Conservation (phyloP, 495 filamentous ascomycete species). For the Hyaloscypha bicolor region DNA sequence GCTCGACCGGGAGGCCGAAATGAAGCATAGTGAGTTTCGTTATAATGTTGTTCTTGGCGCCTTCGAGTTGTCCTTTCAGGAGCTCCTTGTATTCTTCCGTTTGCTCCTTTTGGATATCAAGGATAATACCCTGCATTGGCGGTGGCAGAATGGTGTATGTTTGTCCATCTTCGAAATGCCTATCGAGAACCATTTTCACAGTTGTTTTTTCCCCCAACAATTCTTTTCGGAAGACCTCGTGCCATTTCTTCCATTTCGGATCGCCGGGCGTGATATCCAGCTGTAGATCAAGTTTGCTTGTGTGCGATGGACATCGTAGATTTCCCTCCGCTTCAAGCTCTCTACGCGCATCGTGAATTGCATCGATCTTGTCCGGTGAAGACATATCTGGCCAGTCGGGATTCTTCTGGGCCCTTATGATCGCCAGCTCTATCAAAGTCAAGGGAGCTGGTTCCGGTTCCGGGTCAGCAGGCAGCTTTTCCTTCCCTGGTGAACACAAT, state of each 20-base stretch:
- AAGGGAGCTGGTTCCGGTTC: background rate
- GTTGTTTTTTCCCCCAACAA: background rate
- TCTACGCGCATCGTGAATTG: background rate
- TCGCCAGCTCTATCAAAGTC: background rate
- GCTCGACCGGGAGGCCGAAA: slow-evolving; percentile 31
- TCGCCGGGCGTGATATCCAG: slow-evolving; percentile 7
- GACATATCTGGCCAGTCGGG: background rate
- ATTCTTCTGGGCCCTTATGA: background rate
- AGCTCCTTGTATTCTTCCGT: slow-evolving; percentile 22
- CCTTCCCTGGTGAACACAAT: background rate
- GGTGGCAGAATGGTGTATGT: slow-evolving; percentile 18
- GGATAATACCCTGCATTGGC: background rate
- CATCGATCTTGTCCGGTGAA: background rate
- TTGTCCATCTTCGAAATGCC: slow-evolving; percentile 30
- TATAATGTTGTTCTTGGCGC: slow-evolving; percentile 16
- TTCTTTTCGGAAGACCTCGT: background rate
- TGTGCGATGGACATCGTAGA: background rate
- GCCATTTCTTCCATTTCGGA: background rate
- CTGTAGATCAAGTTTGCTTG: background rate
- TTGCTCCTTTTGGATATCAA: slow-evolving; percentile 18
- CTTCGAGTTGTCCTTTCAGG: slow-evolving; percentile 12
- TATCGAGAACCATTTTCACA: slow-evolving; percentile 12
- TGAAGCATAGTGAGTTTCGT: slow-evolving; percentile 34
- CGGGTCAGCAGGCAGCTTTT: background rate
- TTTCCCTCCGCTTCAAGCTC: background rate